Percentiles rank a stretch among this genome's conserved stretches.
These are phyloP conservation scores for Lichtheimia ornata DNA, from an alignment of 371 early-diverging fungal species.

Conservation along the genomic window DNA sequence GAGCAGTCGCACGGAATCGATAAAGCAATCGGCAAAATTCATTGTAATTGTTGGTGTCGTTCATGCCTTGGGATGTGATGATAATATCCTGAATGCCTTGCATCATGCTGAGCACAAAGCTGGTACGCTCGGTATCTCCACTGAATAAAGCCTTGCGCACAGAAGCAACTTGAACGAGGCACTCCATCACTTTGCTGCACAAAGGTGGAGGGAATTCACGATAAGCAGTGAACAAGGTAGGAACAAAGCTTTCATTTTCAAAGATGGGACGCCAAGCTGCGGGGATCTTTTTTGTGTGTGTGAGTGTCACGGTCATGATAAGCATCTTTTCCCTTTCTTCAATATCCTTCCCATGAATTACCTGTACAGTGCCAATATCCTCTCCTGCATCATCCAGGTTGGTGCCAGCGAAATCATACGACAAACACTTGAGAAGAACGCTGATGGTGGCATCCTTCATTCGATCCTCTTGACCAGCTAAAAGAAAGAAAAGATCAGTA, in stretches of 20 bases:
- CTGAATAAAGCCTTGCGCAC: slow-evolving; percentile 84
- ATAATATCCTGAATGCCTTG: slow-evolving; percentile 74
- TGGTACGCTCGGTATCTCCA: slow-evolving; percentile 65
- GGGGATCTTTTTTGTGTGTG: slow-evolving; percentile 58
- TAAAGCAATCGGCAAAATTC: slow-evolving; percentile 84
- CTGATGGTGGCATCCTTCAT: slow-evolving; percentile 61
- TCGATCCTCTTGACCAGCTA: slow-evolving; percentile 52
- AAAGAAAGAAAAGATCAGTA: neutral
- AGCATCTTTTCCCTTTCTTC: no score
- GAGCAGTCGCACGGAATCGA: slow-evolving; percentile 81
- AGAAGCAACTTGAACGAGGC: slow-evolving; percentile 77
- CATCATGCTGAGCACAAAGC: slow-evolving; percentile 72
- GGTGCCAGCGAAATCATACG: slow-evolving; percentile 88
- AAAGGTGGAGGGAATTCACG: slow-evolving; percentile 53
- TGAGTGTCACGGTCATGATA: no score
- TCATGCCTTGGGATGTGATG: slow-evolving; percentile 59
- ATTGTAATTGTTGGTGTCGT: slow-evolving; percentile 79
- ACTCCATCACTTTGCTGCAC: slow-evolving; percentile 73
- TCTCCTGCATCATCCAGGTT: slow-evolving; percentile 85
- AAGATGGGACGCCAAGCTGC: slow-evolving; percentile 75
- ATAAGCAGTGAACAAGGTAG: slow-evolving; percentile 78
- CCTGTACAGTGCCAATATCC: slow-evolving; percentile 78
- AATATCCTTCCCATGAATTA: slow-evolving; percentile 23
- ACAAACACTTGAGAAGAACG: slow-evolving; percentile 72
- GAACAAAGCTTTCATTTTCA: slow-evolving; percentile 67